phyloP scores from a whole-genome alignment of 495 filamentous ascomycete genomes.

The Penicillium egyptiacum region DNA sequence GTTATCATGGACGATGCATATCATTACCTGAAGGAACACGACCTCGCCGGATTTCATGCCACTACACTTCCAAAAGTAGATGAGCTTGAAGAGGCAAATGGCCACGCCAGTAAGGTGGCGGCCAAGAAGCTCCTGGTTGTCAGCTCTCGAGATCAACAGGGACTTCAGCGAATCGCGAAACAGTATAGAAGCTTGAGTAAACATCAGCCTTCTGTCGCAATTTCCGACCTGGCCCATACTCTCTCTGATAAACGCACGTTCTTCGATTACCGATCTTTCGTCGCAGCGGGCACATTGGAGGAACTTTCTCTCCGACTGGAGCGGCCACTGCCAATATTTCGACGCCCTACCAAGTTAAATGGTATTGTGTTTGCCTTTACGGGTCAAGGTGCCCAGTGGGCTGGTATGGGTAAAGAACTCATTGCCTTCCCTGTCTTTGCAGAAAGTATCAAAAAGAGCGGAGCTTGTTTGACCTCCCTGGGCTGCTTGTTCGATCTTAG shows the following conservation, averaged over 20 bases:
- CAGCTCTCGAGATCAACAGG: too few relatives aligned
- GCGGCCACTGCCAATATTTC: not conserved
- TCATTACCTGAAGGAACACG: not conserved
- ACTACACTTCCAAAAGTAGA: too few relatives aligned
- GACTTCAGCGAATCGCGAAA: too few relatives aligned
- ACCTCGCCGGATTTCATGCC: not conserved
- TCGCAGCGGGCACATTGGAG: not conserved
- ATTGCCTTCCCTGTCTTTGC: conserved; percentile 13
- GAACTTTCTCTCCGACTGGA: not conserved
- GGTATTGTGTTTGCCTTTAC: not conserved
- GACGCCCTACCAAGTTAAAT: not conserved
- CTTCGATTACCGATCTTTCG: too few relatives aligned
- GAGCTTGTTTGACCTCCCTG: conserved; percentile 14
- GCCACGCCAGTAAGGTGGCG: not conserved
- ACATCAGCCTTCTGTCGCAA: too few relatives aligned
- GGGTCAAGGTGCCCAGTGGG: conserved; percentile 23
- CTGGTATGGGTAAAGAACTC: conserved; percentile 19
- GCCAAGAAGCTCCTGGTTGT: too few relatives aligned
- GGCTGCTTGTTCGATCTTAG: conserved; percentile 2
- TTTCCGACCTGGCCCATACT: too few relatives aligned
- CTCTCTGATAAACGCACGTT: too few relatives aligned
- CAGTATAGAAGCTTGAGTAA: too few relatives aligned
- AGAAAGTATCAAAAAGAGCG: conserved; percentile 5
- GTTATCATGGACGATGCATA: conserved; percentile 14
- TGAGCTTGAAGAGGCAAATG: not conserved